phyloP scores from a whole-genome alignment of 352 stramenopile genomes.

The Globisporangium paroecandrum region DNA sequence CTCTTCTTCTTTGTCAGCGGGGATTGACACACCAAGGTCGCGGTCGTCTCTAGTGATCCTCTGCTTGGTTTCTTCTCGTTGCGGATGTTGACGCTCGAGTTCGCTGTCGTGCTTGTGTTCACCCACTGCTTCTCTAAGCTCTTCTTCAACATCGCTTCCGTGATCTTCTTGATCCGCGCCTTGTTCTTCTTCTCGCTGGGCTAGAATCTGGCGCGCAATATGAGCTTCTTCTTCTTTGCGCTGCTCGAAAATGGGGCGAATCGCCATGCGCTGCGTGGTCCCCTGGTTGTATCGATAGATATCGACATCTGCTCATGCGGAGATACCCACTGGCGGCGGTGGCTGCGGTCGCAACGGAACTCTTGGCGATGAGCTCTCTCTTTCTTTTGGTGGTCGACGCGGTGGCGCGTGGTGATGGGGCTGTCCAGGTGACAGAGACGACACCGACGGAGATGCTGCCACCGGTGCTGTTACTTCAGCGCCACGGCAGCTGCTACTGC shows the following conservation, averaged over 20 bases:
- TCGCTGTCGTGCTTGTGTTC: not conserved
- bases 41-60: not conserved
- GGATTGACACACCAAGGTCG: not conserved
- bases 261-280: conserved; percentile 53
- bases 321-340: conserved; percentile 32
- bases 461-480: not conserved
- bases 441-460: not conserved
- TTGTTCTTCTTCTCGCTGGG: conserved; percentile 20
- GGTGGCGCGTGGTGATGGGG: not conserved
- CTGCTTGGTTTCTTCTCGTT: not conserved
- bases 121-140: not conserved
- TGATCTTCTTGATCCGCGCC: not conserved
- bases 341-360: conserved; percentile 34
- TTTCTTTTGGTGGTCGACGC: conserved; percentile 19
- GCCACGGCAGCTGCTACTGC: not conserved
- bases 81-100: not conserved
- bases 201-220: conserved; percentile 23
- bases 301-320: conserved; percentile 45
- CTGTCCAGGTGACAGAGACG: not conserved
- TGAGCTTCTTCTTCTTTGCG: conserved; percentile 40
- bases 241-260: conserved; percentile 71
- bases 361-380: conserved; percentile 24
- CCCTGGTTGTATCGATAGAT: conserved; percentile 62
- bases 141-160: not conserved
- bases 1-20: not conserved